These are phyloP conservation scores for Inga leiocalycina DNA, from an alignment of 306 rosid species.

Conservation along the genomic window DNA sequence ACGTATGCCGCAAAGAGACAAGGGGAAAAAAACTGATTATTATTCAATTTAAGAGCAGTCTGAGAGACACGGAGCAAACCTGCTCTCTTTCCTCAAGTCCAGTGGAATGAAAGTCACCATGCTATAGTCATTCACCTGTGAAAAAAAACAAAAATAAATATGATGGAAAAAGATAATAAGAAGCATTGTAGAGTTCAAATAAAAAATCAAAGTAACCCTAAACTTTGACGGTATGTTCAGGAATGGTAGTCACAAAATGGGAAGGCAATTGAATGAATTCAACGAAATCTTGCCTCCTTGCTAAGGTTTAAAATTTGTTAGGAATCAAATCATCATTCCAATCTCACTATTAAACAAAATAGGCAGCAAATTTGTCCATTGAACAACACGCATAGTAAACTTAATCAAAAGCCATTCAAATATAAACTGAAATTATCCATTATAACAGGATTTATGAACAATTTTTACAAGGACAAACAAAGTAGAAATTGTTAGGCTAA, in stretches of 20 bases:
- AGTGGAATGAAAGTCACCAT: slow-evolving; percentile 94
- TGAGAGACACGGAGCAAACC: slow-evolving; percentile 45
- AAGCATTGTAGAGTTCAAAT: slow-evolving; percentile 11
- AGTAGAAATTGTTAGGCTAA: not conserved
- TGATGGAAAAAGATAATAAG: slow-evolving; percentile 2
- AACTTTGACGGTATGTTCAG: not conserved
- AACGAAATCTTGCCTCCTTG: not conserved
- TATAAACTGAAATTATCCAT: not conserved
- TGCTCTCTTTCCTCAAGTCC: slow-evolving; percentile 91
- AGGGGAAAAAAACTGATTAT: slow-evolving; percentile 24
- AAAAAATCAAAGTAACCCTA: not conserved
- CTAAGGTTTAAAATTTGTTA: not conserved
- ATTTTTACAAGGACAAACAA: not conserved
- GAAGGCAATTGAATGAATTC: not conserved
- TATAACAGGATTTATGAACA: no score
- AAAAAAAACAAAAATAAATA: slow-evolving; percentile 9
- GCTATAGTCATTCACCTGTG: slow-evolving; percentile 75
- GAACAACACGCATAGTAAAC: not conserved
- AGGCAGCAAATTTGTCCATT: not conserved
- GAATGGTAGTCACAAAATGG: slow-evolving; percentile 1
- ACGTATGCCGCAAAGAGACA: not conserved
- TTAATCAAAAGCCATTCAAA: not conserved
- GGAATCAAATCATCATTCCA: not conserved
- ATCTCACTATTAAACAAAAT: not conserved
- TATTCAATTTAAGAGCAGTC: slow-evolving; percentile 16